Evolutionary conservation across 768 basidiomycete genomes (phyloP).

Genomic region (Calocera cornea): DNA sequence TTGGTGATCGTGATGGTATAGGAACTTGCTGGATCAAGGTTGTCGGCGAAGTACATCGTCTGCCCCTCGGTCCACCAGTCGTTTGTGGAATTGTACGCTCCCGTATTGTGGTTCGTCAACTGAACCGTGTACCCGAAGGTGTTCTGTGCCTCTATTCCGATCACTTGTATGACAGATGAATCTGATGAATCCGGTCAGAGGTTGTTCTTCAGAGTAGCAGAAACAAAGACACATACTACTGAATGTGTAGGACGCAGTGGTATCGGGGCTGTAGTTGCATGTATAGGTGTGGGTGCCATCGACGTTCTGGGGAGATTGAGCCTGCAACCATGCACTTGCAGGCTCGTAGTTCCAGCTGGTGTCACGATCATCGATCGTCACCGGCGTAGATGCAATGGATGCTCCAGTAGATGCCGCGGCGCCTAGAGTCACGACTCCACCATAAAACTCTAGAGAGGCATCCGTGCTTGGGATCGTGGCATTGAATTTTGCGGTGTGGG

Average conservation of each 20-base stretch:
- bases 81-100: background rate
- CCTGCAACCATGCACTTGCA: background rate
- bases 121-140: background rate
- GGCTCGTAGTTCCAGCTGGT: background rate
- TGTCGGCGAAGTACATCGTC: constrained; percentile 3
- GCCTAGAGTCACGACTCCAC: background rate
- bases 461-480: background rate
- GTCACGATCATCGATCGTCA: background rate
- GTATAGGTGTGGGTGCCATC: background rate
- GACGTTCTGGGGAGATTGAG: background rate
- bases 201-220: background rate
- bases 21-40: background rate
- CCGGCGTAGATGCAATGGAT: background rate
- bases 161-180: background rate
- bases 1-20: constrained; percentile 3
- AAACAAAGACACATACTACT: background rate
- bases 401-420: background rate
- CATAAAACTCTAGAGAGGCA: background rate
- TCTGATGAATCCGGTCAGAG: background rate
- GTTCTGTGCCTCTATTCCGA: background rate
- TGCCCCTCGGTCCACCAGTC: constrained; percentile 2
- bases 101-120: constrained; percentile 2
- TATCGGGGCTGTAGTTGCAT: background rate
- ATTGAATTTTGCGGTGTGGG: background rate
- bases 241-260: background rate